Conservation (phyloP, 306 rosid species). For the Astragalus membranaceus region DNA sequence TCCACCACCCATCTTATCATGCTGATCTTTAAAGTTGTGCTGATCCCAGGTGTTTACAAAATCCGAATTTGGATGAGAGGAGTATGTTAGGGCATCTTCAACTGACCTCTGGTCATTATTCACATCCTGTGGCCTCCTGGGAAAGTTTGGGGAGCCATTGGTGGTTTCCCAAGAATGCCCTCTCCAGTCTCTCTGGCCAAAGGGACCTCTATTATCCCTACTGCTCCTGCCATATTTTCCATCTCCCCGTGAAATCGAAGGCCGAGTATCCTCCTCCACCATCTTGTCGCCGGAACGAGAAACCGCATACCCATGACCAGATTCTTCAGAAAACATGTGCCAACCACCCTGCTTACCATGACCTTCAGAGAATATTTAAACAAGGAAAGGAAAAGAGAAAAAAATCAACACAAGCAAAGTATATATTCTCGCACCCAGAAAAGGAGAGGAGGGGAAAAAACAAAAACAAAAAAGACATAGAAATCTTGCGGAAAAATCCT, state of each 20-base stretch:
- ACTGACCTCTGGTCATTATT: slow-evolving; percentile 50
- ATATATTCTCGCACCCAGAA: slow-evolving; percentile 18
- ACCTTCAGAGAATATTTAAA: slow-evolving; percentile 63
- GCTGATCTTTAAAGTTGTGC: slow-evolving; percentile 59
- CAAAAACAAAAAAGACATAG: neutral
- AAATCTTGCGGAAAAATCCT: neutral
- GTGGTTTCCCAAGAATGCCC: slow-evolving; percentile 58
- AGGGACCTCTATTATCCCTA: slow-evolving; percentile 66
- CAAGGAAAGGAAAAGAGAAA: slow-evolving; percentile 10
- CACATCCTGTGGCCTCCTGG: slow-evolving; percentile 49
- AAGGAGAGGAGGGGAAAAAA: neutral
- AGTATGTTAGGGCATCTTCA: slow-evolving; percentile 46
- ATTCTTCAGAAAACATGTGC: slow-evolving; percentile 76
- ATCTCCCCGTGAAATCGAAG: slow-evolving; percentile 58
- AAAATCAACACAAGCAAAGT: slow-evolving; percentile 47
- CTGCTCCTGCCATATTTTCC: slow-evolving; percentile 63
- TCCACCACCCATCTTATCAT: slow-evolving; percentile 56
- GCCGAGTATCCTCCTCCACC: slow-evolving; percentile 59
- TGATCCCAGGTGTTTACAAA: slow-evolving; percentile 65
- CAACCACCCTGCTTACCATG: slow-evolving; percentile 94
- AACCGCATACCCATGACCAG: slow-evolving; percentile 65
- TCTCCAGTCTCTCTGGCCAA: slow-evolving; percentile 63
- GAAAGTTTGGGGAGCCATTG: slow-evolving; percentile 40
- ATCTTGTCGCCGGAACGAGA: slow-evolving; percentile 74
- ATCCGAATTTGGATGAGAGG: slow-evolving; percentile 52